Evolutionary conservation across 2,329 filamentous ascomycete genomes (phyloP), one percentile per base, ranked within the genome.

Genomic region (Claviceps capensis): DNA sequence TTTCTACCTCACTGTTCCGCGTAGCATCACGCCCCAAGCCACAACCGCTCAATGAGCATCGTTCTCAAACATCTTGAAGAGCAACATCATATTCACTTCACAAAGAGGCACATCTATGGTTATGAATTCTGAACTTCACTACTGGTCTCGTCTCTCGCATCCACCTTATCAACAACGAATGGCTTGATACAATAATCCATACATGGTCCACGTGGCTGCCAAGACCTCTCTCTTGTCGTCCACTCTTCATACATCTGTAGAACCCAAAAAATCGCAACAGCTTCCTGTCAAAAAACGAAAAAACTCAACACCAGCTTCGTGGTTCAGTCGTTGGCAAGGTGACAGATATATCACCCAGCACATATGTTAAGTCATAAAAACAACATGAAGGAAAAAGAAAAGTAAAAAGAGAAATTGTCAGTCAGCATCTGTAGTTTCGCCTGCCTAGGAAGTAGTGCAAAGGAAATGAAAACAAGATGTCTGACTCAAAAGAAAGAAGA

Each of bases 401-500:
- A 42, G 22, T 5, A 11, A 36, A 26, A 55, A 38, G 42, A 53
- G 49, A 48, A 58, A 56, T 61, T 58, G 55, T 58, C 34, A 57
- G 55, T 58, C 34, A 57, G 58, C 60, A 62, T 37, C 30, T 23
- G 26, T n/a, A n/a, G n/a, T 41, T 50, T 19, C 14, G 23, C 26
- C 17, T 22, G 17, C 26, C 26, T 23, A 19, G 34, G 14, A 38
- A 23, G 26, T n/a, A 19, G 14, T 14, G 11, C 13, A 43, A 16
- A 47, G 5, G n/a, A 47, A 43, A 22, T 23, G 13, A 50, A 19
- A 49, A 26, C 14, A 26, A 30, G 14, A 44, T 4, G 7, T 44
- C 42, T 26, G 47, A 13, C 30, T 34, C 16, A 36, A 11, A 48
- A 34, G 45, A 23, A 34, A 43, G 19, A 13, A 30, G 30, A 40